phyloP scores from a whole-genome alignment of 768 basidiomycete species.

The Russula foetens region DNA sequence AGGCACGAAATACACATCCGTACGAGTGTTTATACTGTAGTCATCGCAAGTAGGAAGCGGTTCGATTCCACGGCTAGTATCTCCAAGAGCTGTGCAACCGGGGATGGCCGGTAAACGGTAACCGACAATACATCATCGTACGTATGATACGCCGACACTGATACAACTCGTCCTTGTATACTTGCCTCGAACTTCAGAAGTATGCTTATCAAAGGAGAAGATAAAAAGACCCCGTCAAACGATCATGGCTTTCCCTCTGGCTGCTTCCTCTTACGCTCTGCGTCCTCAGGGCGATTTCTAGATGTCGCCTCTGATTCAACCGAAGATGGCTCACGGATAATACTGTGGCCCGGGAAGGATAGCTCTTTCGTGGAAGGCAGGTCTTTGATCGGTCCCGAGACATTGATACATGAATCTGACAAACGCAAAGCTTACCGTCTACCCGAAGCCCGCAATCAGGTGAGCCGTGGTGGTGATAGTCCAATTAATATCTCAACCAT shows the following conservation, averaged over 20 bases:
- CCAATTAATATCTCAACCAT: background rate
- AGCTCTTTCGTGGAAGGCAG: slow-evolving; percentile 70
- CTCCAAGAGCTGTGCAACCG: too few relatives aligned
- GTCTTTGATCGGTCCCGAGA: background rate
- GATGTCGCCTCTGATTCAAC: slow-evolving; percentile 47
- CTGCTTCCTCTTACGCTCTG: slow-evolving; percentile 55
- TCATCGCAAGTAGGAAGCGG: too few relatives aligned
- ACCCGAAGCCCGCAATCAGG: slow-evolving; percentile 71
- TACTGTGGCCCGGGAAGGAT: slow-evolving; percentile 68
- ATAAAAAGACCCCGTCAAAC: background rate
- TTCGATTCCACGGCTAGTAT: too few relatives aligned
- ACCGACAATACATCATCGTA: too few relatives aligned
- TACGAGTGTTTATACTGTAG: too few relatives aligned
- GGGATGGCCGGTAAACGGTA: too few relatives aligned
- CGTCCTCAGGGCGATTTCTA: slow-evolving; percentile 44
- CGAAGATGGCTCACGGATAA: slow-evolving; percentile 54
- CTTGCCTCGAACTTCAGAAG: background rate
- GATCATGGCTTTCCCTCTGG: slow-evolving; percentile 34
- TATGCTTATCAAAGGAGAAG: slow-evolving; percentile 4
- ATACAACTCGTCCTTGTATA: background rate
- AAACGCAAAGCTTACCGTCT: slow-evolving; percentile 47
- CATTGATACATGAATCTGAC: background rate
- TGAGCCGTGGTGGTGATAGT: slow-evolving; percentile 21
- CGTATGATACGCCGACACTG: too few relatives aligned
- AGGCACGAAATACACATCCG: too few relatives aligned